These are phyloP conservation scores for Mycena galopus DNA, from an alignment of 768 basidiomycete species.

Conservation along the genomic window DNA sequence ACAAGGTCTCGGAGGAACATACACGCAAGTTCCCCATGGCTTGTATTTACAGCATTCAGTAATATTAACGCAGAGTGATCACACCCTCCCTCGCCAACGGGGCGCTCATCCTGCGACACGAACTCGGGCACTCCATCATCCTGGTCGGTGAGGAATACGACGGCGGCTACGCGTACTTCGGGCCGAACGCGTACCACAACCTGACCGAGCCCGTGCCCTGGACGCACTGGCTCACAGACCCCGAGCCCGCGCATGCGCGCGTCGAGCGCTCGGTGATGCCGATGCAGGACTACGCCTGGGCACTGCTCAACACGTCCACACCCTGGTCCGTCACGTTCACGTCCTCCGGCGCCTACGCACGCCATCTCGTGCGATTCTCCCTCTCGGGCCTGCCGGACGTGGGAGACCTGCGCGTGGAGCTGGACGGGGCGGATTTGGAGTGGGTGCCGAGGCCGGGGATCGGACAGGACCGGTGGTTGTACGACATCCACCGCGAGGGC, in stretches of 20 bases:
- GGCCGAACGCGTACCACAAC: slow-evolving; percentile 70
- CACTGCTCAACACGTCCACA: slow-evolving; percentile 69
- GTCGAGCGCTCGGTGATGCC: slow-evolving; percentile 82
- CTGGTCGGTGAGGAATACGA: slow-evolving; percentile 83
- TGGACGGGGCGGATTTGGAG: slow-evolving; percentile 71
- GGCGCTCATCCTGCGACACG: slow-evolving; percentile 80
- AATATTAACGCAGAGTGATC: slow-evolving; percentile 63
- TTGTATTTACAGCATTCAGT: neutral
- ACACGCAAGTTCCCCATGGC: slow-evolving; percentile 70
- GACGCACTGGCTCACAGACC: slow-evolving; percentile 76
- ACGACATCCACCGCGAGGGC: slow-evolving; percentile 64
- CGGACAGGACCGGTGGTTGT: slow-evolving; percentile 82
- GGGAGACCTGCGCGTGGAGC: slow-evolving; percentile 65
- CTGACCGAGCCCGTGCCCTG: slow-evolving; percentile 64
- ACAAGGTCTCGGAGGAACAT: slow-evolving; percentile 80
- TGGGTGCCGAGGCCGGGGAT: slow-evolving; percentile 72
- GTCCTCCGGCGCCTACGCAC: slow-evolving; percentile 73
- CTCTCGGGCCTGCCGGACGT: slow-evolving; percentile 74
- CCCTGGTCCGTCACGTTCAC: slow-evolving; percentile 73
- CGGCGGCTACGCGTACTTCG: slow-evolving; percentile 80
- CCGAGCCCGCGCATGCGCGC: slow-evolving; percentile 48
- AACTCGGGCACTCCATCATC: slow-evolving; percentile 86
- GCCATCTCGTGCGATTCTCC: slow-evolving; percentile 77
- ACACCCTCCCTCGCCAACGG: slow-evolving; percentile 83
- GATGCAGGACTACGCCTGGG: slow-evolving; percentile 83